These are phyloP conservation scores for Golubevia pallescens DNA, from an alignment of 1,284 basidiomycete species.

Conservation along the genomic window DNA sequence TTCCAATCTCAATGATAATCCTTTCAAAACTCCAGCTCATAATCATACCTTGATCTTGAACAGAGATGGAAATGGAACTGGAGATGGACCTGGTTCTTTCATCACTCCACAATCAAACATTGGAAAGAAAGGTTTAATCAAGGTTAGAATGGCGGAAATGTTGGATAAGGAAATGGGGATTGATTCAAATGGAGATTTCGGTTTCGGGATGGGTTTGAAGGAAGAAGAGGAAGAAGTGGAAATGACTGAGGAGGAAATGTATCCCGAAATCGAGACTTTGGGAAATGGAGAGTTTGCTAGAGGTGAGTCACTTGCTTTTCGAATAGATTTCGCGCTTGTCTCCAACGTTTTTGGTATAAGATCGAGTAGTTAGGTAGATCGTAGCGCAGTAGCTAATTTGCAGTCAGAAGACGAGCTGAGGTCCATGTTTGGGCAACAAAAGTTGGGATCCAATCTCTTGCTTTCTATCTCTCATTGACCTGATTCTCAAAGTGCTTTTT, in stretches of 20 bases:
- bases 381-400: too few relatives aligned
- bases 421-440: too few relatives aligned
- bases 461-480: too few relatives aligned
- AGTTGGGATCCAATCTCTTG: too few relatives aligned
- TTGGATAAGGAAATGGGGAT: constrained; percentile 33
- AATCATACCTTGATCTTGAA: too few relatives aligned
- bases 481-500: too few relatives aligned
- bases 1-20: not conserved
- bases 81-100: constrained; percentile 9
- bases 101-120: constrained; percentile 50
- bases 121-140: constrained; percentile 45
- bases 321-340: too few relatives aligned
- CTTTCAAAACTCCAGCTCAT: not conserved
- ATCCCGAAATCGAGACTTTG: constrained; percentile 38
- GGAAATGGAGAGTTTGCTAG: not conserved
- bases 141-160: constrained; percentile 45
- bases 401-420: too few relatives aligned
- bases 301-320: not conserved
- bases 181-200: constrained; percentile 3
- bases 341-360: too few relatives aligned
- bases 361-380: too few relatives aligned
- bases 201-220: not conserved
- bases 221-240: constrained; percentile 13
- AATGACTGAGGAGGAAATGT: constrained; percentile 45
- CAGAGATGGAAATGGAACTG: too few relatives aligned